Conservation (phyloP, 2,329 filamentous ascomycete species). For the Apiospora rasikravindrae region DNA sequence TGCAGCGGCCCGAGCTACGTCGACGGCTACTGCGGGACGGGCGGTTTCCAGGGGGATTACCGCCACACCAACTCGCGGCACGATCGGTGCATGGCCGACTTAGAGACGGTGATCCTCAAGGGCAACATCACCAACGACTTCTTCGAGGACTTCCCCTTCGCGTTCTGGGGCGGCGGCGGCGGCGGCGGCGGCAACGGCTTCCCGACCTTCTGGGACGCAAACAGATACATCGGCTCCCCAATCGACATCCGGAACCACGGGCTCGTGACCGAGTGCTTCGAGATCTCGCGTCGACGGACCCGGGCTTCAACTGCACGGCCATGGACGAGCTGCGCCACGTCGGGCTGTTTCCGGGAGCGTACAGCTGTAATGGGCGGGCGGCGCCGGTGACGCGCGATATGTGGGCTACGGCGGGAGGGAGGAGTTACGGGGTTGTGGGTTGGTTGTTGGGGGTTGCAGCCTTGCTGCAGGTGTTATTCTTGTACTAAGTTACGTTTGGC, state of each 20-base stretch:
- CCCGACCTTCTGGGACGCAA: background rate
- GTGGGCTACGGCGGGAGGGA: background rate
- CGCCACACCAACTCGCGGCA: background rate
- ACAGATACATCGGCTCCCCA: no score
- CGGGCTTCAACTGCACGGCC: background rate
- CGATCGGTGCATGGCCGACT: conserved; percentile 6
- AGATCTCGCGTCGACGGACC: background rate
- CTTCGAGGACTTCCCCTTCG: conserved; percentile 18
- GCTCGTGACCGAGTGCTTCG: conserved; percentile 9
- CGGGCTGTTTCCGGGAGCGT: conserved; percentile 7
- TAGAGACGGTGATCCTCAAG: background rate
- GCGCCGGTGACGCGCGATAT: conserved; percentile 16
- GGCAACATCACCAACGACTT: conserved; percentile 18
- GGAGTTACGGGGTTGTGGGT: background rate
- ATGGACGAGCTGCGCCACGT: conserved; percentile 11
- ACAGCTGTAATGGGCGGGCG: conserved; percentile 5
- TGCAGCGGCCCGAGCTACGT: background rate
- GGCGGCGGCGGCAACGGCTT: background rate
- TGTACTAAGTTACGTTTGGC: background rate
- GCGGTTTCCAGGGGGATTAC: background rate
- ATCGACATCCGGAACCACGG: background rate
- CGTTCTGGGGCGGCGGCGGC: conserved; percentile 3
- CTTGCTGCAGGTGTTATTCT: background rate
- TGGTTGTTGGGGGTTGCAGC: background rate
- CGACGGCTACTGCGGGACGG: background rate